These are phyloP conservation scores for Cladosporium sp. DNA, from an alignment of 2,329 filamentous ascomycete genomes.

Conservation along the genomic window DNA sequence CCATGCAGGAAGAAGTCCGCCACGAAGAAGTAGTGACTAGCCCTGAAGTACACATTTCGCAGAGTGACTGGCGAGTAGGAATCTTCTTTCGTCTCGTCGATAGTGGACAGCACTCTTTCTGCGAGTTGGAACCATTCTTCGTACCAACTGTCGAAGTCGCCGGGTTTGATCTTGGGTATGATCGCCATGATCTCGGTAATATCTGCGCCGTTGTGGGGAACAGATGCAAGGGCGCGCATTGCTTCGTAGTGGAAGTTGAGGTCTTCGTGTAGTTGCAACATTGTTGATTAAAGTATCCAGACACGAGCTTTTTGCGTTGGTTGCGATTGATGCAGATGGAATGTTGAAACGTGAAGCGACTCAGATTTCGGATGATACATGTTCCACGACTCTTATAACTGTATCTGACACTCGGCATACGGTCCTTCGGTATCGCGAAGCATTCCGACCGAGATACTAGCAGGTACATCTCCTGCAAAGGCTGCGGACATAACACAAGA, in stretches of 20 bases:
- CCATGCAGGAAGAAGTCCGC: conserved; percentile 48
- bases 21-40: conserved; percentile 45
- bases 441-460: not conserved
- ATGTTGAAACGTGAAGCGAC: not conserved
- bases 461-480: not conserved
- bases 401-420: not conserved
- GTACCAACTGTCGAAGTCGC: conserved; percentile 22
- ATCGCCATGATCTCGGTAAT: conserved; percentile 10
- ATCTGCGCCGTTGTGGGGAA: conserved; percentile 18
- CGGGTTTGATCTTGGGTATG: conserved; percentile 20
- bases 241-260: conserved; percentile 23
- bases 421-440: not conserved
- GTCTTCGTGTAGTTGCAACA: conserved; percentile 21
- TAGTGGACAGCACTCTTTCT: conserved; percentile 19
- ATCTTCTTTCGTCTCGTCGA: conserved; percentile 16
- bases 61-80: conserved; percentile 5
- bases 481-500: not conserved
- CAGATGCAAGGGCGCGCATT: conserved; percentile 17
- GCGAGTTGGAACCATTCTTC: conserved; percentile 19
- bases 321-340: not conserved
- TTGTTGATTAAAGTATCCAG: not conserved
- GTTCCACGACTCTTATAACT: not conserved
- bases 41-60: conserved; percentile 35
- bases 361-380: not conserved
- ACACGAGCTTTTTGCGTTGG: no score